Evolutionary conservation across 768 basidiomycete genomes (phyloP).

Genomic region (Tulasnella sp.): DNA sequence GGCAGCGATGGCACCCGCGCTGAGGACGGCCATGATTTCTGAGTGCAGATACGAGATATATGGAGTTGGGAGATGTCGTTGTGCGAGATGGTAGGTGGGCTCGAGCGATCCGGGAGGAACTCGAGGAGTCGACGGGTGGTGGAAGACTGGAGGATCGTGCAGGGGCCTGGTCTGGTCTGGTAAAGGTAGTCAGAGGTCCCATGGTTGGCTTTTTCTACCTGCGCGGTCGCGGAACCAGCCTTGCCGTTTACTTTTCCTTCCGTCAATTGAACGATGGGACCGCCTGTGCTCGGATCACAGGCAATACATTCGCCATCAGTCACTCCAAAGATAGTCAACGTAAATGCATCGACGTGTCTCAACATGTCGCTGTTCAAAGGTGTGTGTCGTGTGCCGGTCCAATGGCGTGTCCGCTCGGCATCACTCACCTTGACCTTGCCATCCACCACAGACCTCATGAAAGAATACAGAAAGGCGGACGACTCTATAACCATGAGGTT

Average conservation of each 20-base stretch:
- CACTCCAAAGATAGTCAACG: constrained; percentile 61
- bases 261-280: neutral
- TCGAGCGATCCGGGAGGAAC: neutral
- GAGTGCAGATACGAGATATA: neutral
- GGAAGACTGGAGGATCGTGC: neutral
- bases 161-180: neutral
- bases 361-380: constrained; percentile 78
- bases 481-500: constrained; percentile 76
- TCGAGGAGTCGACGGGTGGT: constrained; percentile 1
- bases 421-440: constrained; percentile 14
- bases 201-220: neutral
- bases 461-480: constrained; percentile 76
- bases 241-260: neutral
- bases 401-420: constrained; percentile 1
- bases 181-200: neutral
- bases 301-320: constrained; percentile 63
- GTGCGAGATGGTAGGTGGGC: neutral
- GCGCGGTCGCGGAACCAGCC: neutral
- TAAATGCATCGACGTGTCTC: constrained; percentile 68
- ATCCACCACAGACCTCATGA: constrained; percentile 59
- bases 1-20: neutral
- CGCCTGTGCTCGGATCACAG: constrained; percentile 54
- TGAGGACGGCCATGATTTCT: neutral
- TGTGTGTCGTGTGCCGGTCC: constrained; percentile 34
- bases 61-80: neutral